These are phyloP conservation scores for Rhizopus delemar DNA, from an alignment of 371 early-diverging fungal genomes.

Conservation along the genomic window DNA sequence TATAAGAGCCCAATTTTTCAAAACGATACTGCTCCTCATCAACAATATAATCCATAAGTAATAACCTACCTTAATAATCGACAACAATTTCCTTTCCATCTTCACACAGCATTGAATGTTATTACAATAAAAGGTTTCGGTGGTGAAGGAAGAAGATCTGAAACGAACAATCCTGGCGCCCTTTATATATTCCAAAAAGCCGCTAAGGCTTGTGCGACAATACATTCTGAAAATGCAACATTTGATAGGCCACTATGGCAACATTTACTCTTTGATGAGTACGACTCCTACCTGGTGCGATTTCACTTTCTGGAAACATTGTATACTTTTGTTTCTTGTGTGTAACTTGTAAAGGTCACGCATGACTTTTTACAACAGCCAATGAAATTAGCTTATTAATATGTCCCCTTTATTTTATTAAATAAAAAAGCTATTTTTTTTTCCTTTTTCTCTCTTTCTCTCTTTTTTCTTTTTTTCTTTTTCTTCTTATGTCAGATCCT, in stretches of 20 bases:
- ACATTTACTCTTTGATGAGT: not conserved
- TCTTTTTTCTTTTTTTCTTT: slow-evolving; percentile 11
- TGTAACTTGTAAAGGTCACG: slow-evolving; percentile 9
- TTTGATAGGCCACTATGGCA: slow-evolving; percentile 11
- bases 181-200: slow-evolving; percentile 14
- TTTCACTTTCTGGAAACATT: not conserved
- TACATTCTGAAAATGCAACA: not conserved
- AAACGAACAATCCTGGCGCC: slow-evolving; percentile 6
- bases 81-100: slow-evolving; percentile 4
- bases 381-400: slow-evolving; percentile 5
- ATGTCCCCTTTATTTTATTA: slow-evolving; percentile 10
- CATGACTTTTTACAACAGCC: slow-evolving; percentile 23
- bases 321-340: not conserved
- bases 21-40: slow-evolving; percentile 7
- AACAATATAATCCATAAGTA: slow-evolving; percentile 18
- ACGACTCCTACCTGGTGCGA: no score
- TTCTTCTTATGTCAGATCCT: slow-evolving; percentile 17
- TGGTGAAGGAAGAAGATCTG: slow-evolving; percentile 10
- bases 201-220: slow-evolving; percentile 5
- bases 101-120: slow-evolving; percentile 12
- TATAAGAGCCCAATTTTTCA: slow-evolving; percentile 4
- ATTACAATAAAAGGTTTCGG: slow-evolving; percentile 12
- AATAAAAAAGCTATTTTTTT: not conserved
- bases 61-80: not conserved
- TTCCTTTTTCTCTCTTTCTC: slow-evolving; percentile 7